These are phyloP conservation scores for Carallia brachiata DNA, from an alignment of 345 rosid species.

Conservation along the genomic window DNA sequence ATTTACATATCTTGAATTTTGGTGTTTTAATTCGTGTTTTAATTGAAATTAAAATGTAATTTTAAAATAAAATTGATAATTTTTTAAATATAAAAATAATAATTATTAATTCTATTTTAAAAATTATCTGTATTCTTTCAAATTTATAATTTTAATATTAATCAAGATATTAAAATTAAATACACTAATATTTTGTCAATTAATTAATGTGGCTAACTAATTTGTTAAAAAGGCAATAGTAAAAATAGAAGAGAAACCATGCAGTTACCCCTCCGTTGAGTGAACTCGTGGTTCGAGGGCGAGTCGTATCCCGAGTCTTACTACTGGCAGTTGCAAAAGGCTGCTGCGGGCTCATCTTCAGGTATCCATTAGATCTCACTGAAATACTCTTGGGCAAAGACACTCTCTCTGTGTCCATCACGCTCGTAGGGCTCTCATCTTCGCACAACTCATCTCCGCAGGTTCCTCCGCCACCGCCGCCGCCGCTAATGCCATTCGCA, in stretches of 20 bases:
- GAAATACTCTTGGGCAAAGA: constrained; percentile 73
- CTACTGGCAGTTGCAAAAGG: constrained; percentile 9
- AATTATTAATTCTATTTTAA: too few species aligned
- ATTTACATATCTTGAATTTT: too few species aligned
- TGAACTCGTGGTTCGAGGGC: constrained; percentile 22
- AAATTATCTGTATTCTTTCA: too few species aligned
- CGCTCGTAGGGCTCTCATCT: constrained; percentile 44
- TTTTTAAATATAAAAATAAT: too few species aligned
- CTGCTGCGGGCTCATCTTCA: constrained; percentile 29
- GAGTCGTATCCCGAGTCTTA: constrained; percentile 24
- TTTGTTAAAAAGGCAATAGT: too few species aligned
- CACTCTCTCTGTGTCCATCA: constrained; percentile 37
- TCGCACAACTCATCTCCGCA: constrained; percentile 25
- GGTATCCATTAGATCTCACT: constrained; percentile 57
- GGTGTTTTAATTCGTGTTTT: too few species aligned
- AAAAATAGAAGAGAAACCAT: not conserved
- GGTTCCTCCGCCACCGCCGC: not conserved
- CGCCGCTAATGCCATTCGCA: constrained; percentile 12
- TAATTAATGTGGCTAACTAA: too few species aligned
- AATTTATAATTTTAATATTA: too few species aligned
- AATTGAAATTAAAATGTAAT: too few species aligned
- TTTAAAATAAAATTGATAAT: too few species aligned
- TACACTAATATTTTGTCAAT: too few species aligned
- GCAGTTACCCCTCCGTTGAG: constrained; percentile 21
- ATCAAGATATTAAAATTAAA: too few species aligned